phyloP scores from a whole-genome alignment of 352 stramenopile genomes.

The Phytophthora tubulina region DNA sequence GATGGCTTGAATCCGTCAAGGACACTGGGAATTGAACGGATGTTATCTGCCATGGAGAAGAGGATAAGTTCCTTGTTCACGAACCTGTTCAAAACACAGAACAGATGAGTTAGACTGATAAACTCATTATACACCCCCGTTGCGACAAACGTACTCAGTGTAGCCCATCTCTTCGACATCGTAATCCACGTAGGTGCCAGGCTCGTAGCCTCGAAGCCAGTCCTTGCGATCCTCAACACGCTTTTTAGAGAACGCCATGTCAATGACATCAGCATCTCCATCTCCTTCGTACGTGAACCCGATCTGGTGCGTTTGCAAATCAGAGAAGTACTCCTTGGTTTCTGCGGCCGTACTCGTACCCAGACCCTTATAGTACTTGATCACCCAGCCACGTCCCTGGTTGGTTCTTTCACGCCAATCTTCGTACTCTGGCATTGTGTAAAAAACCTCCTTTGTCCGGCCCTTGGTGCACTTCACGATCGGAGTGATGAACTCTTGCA shows the following conservation, averaged over 20 bases:
- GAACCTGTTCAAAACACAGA: slow-evolving; percentile 77
- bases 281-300: slow-evolving; percentile 95
- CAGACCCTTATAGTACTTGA: slow-evolving; percentile 99
- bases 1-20: slow-evolving; percentile 99
- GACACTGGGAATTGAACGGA: slow-evolving; percentile 95
- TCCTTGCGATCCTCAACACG: slow-evolving; percentile 96
- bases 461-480: slow-evolving; percentile 97
- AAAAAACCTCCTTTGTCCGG: slow-evolving; percentile 93
- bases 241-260: slow-evolving; percentile 99
- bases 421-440: slow-evolving; percentile 98
- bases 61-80: slow-evolving; percentile 99
- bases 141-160: slow-evolving; percentile 75
- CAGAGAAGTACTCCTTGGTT: slow-evolving; percentile 98
- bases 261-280: slow-evolving; percentile 90
- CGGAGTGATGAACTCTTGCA: slow-evolving; percentile 97
- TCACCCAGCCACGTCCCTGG: slow-evolving; percentile 93
- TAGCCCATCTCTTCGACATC: slow-evolving; percentile 93
- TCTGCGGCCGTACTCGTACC: slow-evolving; percentile 97
- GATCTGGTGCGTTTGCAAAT: slow-evolving; percentile 94
- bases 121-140: background rate
- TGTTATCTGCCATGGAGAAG: slow-evolving; percentile 98
- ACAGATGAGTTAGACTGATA: slow-evolving; percentile 4
- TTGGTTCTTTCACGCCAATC: slow-evolving; percentile 90
- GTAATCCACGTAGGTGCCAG: slow-evolving; percentile 93
- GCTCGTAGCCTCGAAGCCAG: slow-evolving; percentile 93